Evolutionary conservation across 2,329 filamentous ascomycete species (phyloP).

Genomic region (Ophiostoma piceae): DNA sequence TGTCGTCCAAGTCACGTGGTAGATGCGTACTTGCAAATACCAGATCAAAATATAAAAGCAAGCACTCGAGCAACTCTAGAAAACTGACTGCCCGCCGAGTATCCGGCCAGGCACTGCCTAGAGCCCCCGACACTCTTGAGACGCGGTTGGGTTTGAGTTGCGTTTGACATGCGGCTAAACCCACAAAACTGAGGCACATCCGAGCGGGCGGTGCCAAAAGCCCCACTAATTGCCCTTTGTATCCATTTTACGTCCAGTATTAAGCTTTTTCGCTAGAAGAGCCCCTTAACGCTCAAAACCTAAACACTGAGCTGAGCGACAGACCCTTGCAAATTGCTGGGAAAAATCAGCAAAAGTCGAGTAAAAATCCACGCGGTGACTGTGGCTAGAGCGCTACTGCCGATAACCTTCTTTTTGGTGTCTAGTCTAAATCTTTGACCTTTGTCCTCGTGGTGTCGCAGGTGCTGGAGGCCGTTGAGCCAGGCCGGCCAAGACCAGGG

Average conservation of each 20-base stretch:
- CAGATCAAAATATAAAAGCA: not conserved
- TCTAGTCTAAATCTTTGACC: too few species aligned
- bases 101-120: not conserved
- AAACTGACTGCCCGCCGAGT: not conserved
- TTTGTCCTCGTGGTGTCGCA: not conserved
- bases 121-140: conserved; percentile 23
- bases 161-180: conserved; percentile 24
- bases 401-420: conserved; percentile 13
- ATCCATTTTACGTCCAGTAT: not conserved
- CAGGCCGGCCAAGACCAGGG: not conserved
- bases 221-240: conserved; percentile 12
- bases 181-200: conserved; percentile 24
- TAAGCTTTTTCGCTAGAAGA: conserved; percentile 20
- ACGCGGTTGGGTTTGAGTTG: conserved; percentile 27
- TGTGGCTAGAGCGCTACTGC: conserved; percentile 23
- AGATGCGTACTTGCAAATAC: not conserved
- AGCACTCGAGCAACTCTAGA: not conserved
- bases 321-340: not conserved
- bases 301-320: conserved; percentile 30
- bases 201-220: conserved; percentile 18
- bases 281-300: conserved; percentile 19
- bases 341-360: not conserved
- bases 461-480: not conserved
- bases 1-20: not conserved
- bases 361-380: not conserved